Evolutionary conservation across 2,329 filamentous ascomycete genomes (phyloP).

Genomic region (Fusarium drepaniforme): DNA sequence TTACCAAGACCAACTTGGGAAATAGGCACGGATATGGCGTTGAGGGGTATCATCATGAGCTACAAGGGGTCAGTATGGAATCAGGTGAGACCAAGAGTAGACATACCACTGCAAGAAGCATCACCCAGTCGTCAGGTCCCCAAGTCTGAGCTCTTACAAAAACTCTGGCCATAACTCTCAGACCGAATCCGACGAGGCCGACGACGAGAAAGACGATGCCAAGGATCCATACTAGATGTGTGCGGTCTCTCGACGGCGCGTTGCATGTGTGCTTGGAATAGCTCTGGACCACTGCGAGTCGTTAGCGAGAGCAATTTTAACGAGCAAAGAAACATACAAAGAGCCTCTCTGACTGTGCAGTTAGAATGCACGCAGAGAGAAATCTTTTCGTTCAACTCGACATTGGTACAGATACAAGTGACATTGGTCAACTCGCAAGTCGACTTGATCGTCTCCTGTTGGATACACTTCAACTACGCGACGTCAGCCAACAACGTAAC

Average conservation of each 20-base stretch:
- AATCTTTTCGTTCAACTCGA: conserved; percentile 20
- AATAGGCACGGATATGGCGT: conserved; percentile 7
- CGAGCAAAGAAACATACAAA: not conserved
- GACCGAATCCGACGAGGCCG: conserved; percentile 9
- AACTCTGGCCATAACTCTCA: conserved; percentile 24
- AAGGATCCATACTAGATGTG: conserved; percentile 8
- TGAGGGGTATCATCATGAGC: conserved; percentile 21
- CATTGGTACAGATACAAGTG: conserved; percentile 24
- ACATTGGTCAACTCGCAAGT: conserved; percentile 12
- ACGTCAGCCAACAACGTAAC: not conserved
- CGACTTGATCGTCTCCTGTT: conserved; percentile 13
- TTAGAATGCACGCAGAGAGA: conserved; percentile 4
- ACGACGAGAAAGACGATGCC: conserved; percentile 9
- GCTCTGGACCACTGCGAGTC: not conserved
- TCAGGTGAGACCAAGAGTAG: fast-evolving
- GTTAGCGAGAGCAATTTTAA: not conserved
- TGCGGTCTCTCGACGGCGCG: conserved; percentile 17
- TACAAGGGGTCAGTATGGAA: not conserved
- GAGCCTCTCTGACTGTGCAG: conserved; percentile 12
- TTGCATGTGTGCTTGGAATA: conserved; percentile 21
- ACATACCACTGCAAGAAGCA: conserved; percentile 24
- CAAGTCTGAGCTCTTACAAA: conserved; percentile 14
- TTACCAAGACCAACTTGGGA: conserved; percentile 1
- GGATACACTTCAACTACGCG: not conserved
- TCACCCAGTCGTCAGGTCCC: conserved; percentile 22